A percentile compares a stretch with the other conserved stretches of the same genome.
phyloP scores from a whole-genome alignment of 177 flowering plant genomes.

The Telopea speciosissima region DNA sequence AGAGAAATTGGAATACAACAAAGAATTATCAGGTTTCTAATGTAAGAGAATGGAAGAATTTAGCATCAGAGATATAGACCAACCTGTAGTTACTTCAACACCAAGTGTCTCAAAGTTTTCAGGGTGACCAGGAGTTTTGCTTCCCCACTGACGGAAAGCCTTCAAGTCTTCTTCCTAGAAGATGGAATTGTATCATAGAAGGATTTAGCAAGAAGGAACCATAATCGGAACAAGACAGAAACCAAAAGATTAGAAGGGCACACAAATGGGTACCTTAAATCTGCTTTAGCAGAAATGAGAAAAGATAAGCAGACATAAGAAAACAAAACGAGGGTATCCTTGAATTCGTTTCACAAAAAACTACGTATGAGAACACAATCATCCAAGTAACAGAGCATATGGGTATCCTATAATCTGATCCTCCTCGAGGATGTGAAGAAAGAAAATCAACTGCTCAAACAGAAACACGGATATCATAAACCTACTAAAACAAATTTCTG shows the following conservation, averaged over 20 bases:
- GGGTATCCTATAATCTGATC: no score
- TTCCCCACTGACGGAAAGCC: conserved; percentile 95
- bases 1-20: neutral
- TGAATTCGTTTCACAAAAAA: neutral
- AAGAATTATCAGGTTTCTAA: neutral
- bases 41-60: neutral
- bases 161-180: conserved; percentile 88
- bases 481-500: no score
- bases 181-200: neutral
- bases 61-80: neutral
- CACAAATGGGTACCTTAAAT: neutral
- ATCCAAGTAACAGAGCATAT: neutral
- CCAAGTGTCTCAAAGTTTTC: conserved; percentile 98
- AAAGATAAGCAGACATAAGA: neutral
- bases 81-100: conserved; percentile 99
- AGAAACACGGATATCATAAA: no score
- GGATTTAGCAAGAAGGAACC: neutral
- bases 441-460: no score
- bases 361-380: neutral
- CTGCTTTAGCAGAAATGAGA: neutral
- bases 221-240: neutral
- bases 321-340: neutral
- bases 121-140: conserved; percentile 97
- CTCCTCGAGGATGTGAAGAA: no score
- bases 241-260: neutral